Evolutionary conservation across 805 yeast species (phyloP).

Genomic region (Metschnikowia lachancei): DNA sequence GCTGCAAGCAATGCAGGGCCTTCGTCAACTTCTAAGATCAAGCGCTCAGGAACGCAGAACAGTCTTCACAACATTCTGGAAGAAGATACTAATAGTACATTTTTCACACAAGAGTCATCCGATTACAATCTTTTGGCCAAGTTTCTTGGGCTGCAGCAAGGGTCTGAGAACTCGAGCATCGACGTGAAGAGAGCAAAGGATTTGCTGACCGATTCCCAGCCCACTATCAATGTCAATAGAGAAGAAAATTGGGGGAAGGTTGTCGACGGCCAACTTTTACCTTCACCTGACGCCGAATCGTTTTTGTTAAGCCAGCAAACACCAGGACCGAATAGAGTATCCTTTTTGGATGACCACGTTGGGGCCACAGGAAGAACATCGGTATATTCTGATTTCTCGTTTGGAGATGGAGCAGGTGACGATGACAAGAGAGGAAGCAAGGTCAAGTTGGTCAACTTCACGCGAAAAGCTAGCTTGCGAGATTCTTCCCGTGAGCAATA

Average conservation of each 20-base stretch:
- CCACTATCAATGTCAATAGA: conserved; percentile 22
- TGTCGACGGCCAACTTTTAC: conserved; percentile 6
- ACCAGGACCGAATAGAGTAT: background rate
- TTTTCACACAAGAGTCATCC: conserved; percentile 17
- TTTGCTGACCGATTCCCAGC: conserved; percentile 29
- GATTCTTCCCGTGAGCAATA: conserved; percentile 38
- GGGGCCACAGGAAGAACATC: conserved; percentile 8
- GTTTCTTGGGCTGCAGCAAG: conserved; percentile 14
- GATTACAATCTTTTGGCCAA: conserved; percentile 18
- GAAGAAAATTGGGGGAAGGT: conserved; percentile 28
- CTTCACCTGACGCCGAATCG: conserved; percentile 16
- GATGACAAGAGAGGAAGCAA: conserved; percentile 16
- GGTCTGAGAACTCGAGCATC: conserved; percentile 2
- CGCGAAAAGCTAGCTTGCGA: conserved; percentile 42
- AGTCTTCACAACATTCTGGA: conserved; percentile 17
- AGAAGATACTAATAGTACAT: conserved; percentile 14
- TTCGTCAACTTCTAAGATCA: conserved; percentile 17
- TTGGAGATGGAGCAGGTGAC: conserved; percentile 6
- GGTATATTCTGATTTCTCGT: conserved; percentile 13
- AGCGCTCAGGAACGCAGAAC: conserved; percentile 1
- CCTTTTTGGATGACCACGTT: background rate
- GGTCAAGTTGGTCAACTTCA: conserved; percentile 48
- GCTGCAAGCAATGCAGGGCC: conserved; percentile 19
- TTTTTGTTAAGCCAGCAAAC: conserved; percentile 8
- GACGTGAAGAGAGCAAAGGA: background rate